Base-by-base conservation (phyloP, 2,329 filamentous ascomycete genomes). In the Chaetomium sp. region DNA sequence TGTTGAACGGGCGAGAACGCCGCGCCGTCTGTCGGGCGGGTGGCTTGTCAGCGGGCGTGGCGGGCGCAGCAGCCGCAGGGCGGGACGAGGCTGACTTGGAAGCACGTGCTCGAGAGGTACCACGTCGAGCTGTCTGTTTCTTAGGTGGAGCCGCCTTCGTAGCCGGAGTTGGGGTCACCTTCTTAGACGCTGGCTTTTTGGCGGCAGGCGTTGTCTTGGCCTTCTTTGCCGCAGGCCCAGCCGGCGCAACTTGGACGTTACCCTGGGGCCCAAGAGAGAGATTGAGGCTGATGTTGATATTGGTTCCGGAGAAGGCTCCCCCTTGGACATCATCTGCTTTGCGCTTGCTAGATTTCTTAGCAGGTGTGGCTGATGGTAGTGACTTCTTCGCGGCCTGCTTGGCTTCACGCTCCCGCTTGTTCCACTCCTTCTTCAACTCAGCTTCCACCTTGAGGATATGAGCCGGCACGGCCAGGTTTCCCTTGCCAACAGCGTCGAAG, bases 361-460 rank as follows among this genome's bases (percentile, higher is more conserved):
- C 38, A 2, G 61, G n/a, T 8, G 47, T 29, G 4, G 54, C 33
- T 2, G 57, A 13, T 8, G 35, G 19, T 13, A 61, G n/a, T 38
- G 49, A 23, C 47, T 65, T 66, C 60, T 70, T 70, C 31, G 65
- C 25, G 0, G 67, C 61, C 29, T 69, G 61, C 72, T 80, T 85
- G 0, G 80, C 77, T 67, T 83, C 83, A 19, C 79, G 75, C 35
- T 84, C 80, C 27, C 78, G 80, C 66, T 80, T 81, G 2, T 76
- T 77, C 79, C 83, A 88, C 65, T 87, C 81, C 67, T 82, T 86
- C 77, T 84, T 87, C 74, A 88, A 72, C 57, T 83, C 80, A 1
- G 71, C 68, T 74, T 89, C 85, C 29, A 88, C 64, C 61, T 78
- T 79, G 57, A 71, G 66, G 19, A 89, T 76, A 55, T 80, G 73